Percentiles rank a stretch among this genome's conserved stretches.
phyloP scores from a whole-genome alignment of 495 filamentous ascomycete species.

The Sabuloglossum arenarium region DNA sequence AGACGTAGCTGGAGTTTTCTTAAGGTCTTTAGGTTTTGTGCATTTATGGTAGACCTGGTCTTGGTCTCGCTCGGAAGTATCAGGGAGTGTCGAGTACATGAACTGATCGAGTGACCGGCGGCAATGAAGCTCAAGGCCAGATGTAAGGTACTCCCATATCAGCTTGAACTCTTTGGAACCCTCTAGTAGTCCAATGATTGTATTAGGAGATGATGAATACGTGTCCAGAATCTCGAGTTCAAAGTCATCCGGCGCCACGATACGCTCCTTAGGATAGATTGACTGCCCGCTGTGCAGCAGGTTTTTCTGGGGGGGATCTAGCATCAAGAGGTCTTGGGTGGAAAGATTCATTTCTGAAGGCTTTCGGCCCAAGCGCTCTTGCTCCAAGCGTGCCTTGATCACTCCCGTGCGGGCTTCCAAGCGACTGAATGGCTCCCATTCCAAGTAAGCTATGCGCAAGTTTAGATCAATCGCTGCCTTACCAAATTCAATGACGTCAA shows the following conservation, averaged over 20 bases:
- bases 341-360: no score
- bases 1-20: neutral
- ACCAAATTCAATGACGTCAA: no score
- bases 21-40: neutral
- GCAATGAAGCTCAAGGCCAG: neutral
- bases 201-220: neutral
- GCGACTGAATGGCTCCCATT: neutral
- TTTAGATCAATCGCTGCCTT: no score
- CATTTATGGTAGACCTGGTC: conserved; percentile 1
- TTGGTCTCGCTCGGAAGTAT: neutral
- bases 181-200: neutral
- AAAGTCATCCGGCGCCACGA: neutral
- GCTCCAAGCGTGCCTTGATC: neutral
- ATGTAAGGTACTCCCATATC: neutral
- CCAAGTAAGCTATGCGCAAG: neutral
- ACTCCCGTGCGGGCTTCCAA: neutral
- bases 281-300: neutral
- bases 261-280: neutral
- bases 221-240: neutral
- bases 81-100: conserved; percentile 4
- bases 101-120: conserved; percentile 3
- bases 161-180: neutral
- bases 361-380: no score
- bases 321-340: no score
- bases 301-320: neutral